These are phyloP conservation scores for Arachnomyces sp. DNA, from an alignment of 2,329 filamentous ascomycete species.

Conservation along the genomic window DNA sequence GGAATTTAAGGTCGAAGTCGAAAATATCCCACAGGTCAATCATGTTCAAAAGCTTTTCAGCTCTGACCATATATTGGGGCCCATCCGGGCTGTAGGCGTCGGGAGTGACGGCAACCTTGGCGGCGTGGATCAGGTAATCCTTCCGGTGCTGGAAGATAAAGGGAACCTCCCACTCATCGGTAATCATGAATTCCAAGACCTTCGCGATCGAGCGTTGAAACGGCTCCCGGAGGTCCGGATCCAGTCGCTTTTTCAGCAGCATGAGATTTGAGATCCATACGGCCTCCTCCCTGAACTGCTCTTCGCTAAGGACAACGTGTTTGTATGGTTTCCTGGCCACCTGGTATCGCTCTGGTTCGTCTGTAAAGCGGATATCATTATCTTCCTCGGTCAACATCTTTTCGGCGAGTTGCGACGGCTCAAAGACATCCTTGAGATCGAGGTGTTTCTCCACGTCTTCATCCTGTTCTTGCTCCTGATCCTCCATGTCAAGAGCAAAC, in stretches of 20 bases:
- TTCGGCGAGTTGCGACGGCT: conserved; percentile 88
- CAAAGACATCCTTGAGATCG: conserved; percentile 95
- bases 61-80: conserved; percentile 64
- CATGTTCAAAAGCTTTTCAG: conserved; percentile 84
- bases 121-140: conserved; percentile 90
- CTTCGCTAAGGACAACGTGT: conserved; percentile 68
- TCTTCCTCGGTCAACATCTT: conserved; percentile 94
- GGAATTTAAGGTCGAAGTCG: conserved; percentile 90
- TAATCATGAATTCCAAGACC: conserved; percentile 89
- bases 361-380: conserved; percentile 77
- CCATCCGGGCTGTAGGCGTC: conserved; percentile 61
- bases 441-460: conserved; percentile 73
- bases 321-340: conserved; percentile 84
- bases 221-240: conserved; percentile 64
- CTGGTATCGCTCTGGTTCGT: conserved; percentile 92
- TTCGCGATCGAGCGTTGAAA: conserved; percentile 86
- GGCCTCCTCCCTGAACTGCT: conserved; percentile 84
- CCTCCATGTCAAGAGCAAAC: conserved; percentile 85
- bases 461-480: conserved; percentile 70
- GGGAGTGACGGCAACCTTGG: conserved; percentile 57
- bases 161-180: conserved; percentile 89
- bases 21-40: conserved; percentile 93
- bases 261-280: conserved; percentile 86
- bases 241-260: conserved; percentile 76
- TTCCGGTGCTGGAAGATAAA: conserved; percentile 98